Evolutionary conservation across 2,329 filamentous ascomycete genomes (phyloP).

Genomic region (Aureobasidium leucospermi): DNA sequence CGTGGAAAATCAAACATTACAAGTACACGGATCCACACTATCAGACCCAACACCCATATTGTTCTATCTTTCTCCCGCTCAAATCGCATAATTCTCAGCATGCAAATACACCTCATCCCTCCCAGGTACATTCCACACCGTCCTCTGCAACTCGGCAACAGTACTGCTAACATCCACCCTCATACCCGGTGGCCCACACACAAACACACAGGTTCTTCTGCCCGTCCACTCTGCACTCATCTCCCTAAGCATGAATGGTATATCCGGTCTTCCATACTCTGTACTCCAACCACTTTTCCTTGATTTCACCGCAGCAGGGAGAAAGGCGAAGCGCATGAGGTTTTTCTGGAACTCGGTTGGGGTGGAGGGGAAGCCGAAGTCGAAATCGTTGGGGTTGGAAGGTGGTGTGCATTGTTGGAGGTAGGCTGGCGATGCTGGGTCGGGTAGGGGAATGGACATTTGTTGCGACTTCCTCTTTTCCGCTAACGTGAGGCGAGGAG

Average conservation of each 20-base stretch:
- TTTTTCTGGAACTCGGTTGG: constrained; percentile 85
- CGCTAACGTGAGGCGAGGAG: constrained; percentile 28
- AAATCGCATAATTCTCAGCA: constrained; percentile 85
- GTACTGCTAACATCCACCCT: constrained; percentile 79
- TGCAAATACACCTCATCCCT: constrained; percentile 85
- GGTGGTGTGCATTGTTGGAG: constrained; percentile 12
- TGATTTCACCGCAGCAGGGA: constrained; percentile 43
- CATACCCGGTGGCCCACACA: constrained; percentile 85
- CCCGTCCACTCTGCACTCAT: constrained; percentile 76
- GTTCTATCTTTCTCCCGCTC: not conserved
- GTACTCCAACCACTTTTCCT: constrained; percentile 74
- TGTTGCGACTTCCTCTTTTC: constrained; percentile 35
- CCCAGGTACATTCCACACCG: constrained; percentile 60
- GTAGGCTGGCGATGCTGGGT: constrained; percentile 17
- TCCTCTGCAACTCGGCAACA: constrained; percentile 72
- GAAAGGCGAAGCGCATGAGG: constrained; percentile 83
- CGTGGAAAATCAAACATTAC: too few relatives aligned
- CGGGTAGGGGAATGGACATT: constrained; percentile 38
- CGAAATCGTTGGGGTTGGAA: constrained; percentile 27
- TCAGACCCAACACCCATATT: too few relatives aligned
- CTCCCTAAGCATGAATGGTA: constrained; percentile 78
- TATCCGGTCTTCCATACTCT: constrained; percentile 83
- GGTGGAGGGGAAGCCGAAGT: constrained; percentile 68
- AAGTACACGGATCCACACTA: too few relatives aligned
- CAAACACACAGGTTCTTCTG: constrained; percentile 77